Evolutionary conservation across 2,329 filamentous ascomycete species (phyloP).

Genomic region (Dendryphion nanum): DNA sequence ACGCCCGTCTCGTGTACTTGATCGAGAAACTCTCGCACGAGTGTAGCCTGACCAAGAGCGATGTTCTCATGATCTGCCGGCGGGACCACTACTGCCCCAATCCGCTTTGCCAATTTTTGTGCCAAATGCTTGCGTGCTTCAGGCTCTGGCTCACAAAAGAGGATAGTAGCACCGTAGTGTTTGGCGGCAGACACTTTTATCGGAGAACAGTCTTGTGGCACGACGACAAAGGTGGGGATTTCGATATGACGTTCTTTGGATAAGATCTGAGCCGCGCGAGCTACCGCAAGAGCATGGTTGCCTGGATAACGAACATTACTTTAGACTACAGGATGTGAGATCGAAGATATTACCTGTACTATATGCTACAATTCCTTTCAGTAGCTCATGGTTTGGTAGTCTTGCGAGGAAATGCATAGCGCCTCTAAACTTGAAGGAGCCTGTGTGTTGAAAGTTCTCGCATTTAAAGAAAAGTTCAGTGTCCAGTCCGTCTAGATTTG

Average conservation of each 20-base stretch:
- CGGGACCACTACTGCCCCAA: constrained; percentile 6
- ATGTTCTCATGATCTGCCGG: constrained; percentile 10
- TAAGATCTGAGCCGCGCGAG: constrained; percentile 6
- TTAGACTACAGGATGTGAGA: not conserved
- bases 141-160: too few species aligned
- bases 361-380: constrained; percentile 8
- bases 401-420: constrained; percentile 8
- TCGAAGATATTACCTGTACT: constrained; percentile 7
- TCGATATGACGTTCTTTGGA: not conserved
- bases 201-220: constrained; percentile 5
- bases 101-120: too few species aligned
- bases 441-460: constrained; percentile 10
- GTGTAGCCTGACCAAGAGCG: constrained; percentile 9
- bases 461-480: constrained; percentile 14
- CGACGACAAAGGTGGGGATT: constrained; percentile 8
- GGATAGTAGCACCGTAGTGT: too few species aligned
- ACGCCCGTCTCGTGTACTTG: constrained; percentile 1
- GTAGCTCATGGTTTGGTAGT: constrained; percentile 3
- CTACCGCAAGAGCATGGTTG: constrained; percentile 12
- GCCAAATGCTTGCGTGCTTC: too few species aligned
- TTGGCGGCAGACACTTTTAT: constrained; percentile 6
- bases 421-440: constrained; percentile 13
- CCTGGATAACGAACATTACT: constrained; percentile 1
- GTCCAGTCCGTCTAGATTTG: too few species aligned
- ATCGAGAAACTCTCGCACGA: constrained; percentile 6